Percentiles rank a stretch among this genome's conserved stretches.
Conservation (phyloP, 2,329 filamentous ascomycete genomes). For the Pestalotiopsis sp. region DNA sequence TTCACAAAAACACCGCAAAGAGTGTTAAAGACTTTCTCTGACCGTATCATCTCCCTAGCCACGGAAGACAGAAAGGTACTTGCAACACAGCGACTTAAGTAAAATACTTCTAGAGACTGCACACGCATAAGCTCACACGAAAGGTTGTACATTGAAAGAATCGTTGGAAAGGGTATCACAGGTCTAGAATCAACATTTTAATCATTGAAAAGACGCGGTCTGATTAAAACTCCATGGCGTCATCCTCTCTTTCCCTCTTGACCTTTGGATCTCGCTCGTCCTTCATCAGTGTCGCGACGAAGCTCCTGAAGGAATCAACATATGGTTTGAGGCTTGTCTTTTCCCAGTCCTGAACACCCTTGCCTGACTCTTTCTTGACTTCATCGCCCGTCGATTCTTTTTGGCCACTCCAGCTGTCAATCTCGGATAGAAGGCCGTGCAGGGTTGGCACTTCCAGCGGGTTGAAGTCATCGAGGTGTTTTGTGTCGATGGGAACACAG, state of each 20-base stretch:
- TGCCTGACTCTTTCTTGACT: conserved; percentile 17
- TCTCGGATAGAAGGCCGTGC: conserved; percentile 76
- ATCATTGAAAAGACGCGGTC: not conserved
- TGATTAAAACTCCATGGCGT: conserved; percentile 53
- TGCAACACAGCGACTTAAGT: no score
- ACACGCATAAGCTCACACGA: no score
- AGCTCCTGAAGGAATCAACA: conserved; percentile 82
- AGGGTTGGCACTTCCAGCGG: conserved; percentile 89
- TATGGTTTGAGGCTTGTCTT: conserved; percentile 95
- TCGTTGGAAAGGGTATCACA: no score
- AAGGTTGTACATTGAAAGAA: no score
- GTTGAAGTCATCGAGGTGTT: conserved; percentile 77
- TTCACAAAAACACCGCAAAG: no score
- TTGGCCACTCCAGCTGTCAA: conserved; percentile 72
- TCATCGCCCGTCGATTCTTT: conserved; percentile 34
- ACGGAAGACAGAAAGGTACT: no score
- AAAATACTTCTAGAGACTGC: no score
- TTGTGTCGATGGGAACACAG: conserved; percentile 89
- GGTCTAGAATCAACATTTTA: not conserved
- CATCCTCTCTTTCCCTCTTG: conserved; percentile 57
- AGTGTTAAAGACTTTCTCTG: no score
- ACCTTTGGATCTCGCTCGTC: conserved; percentile 63
- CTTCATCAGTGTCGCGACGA: conserved; percentile 76
- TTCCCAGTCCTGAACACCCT: conserved; percentile 77
- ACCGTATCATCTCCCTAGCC: no score